Evolutionary conservation across 2,329 filamentous ascomycete genomes (phyloP).

Genomic region (Monascus ruber): DNA sequence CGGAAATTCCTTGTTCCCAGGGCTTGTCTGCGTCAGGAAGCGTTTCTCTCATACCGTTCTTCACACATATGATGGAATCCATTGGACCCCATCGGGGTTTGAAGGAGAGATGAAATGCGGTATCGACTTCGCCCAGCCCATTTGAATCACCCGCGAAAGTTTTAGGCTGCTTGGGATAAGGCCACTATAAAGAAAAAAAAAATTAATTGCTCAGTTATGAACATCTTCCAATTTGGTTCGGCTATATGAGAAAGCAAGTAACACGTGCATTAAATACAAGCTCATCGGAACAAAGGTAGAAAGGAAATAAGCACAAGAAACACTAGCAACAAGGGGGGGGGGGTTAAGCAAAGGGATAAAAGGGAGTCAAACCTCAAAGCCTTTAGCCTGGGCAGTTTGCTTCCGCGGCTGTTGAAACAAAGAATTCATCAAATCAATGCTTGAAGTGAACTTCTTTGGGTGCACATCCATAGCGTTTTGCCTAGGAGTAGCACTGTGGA

Average conservation of each 20-base stretch:
- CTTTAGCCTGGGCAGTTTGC: slow-evolving; percentile 47
- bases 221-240: slow-evolving; percentile 27
- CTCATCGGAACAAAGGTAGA: not conserved
- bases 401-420: slow-evolving; percentile 61
- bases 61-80: slow-evolving; percentile 58
- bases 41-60: slow-evolving; percentile 24
- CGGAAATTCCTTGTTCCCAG: slow-evolving; percentile 41
- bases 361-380: slow-evolving; percentile 79
- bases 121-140: slow-evolving; percentile 52
- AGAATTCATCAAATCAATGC: slow-evolving; percentile 93
- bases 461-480: slow-evolving; percentile 9
- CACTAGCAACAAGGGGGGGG: slow-evolving; percentile 36
- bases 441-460: slow-evolving; percentile 64
- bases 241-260: slow-evolving; percentile 12
- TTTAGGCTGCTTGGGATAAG: slow-evolving; percentile 70
- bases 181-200: slow-evolving; percentile 53
- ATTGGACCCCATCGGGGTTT: slow-evolving; percentile 71
- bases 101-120: slow-evolving; percentile 58
- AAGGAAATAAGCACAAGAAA: slow-evolving; percentile 17
- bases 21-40: slow-evolving; percentile 29
- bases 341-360: slow-evolving; percentile 47
- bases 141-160: slow-evolving; percentile 50
- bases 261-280: not conserved
- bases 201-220: slow-evolving; percentile 23
- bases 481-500: slow-evolving; percentile 22